Percentiles rank a stretch among this genome's conserved stretches.
Evolutionary conservation across 176 grass and related monocot genomes (phyloP).

Genomic region (Triticum turgidum): DNA sequence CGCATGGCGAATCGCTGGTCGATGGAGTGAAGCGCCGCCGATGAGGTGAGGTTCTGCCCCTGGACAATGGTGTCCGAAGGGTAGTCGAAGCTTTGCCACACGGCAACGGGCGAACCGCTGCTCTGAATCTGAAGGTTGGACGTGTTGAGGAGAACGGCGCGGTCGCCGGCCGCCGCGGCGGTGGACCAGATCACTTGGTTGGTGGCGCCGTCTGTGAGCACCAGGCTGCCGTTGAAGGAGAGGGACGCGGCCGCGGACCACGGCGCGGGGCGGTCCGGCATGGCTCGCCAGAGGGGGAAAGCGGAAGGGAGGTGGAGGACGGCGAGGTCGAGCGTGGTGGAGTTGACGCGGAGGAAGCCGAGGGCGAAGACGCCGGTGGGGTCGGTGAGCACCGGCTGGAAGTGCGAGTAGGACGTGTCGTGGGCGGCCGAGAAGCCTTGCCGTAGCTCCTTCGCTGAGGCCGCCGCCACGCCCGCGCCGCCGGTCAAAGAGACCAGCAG

Average conservation of each 20-base stretch:
- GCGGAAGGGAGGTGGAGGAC: constrained; percentile 78
- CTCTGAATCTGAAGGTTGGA: constrained; percentile 85
- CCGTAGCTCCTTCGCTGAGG: constrained; percentile 42
- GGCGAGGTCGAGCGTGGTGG: constrained; percentile 67
- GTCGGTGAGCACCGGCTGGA: constrained; percentile 79
- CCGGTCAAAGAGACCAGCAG: constrained; percentile 7
- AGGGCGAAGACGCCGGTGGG: constrained; percentile 73
- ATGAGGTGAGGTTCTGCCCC: constrained; percentile 77
- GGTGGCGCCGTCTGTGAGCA: constrained; percentile 46
- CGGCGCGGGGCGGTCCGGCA: constrained; percentile 28
- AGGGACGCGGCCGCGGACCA: constrained; percentile 50
- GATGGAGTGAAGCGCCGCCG: constrained; percentile 38
- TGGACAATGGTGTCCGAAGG: constrained; percentile 87
- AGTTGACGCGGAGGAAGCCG: constrained; percentile 70
- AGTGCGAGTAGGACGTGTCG: constrained; percentile 57
- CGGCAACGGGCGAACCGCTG: not conserved
- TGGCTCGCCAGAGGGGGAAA: constrained; percentile 70
- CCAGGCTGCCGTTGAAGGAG: constrained; percentile 64
- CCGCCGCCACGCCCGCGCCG: not conserved
- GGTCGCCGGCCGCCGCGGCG: constrained; percentile 38
- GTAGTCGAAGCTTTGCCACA: constrained; percentile 89
- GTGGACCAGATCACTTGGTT: constrained; percentile 62
- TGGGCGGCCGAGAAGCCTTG: constrained; percentile 64
- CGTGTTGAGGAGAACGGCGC: constrained; percentile 68
- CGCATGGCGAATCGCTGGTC: constrained; percentile 74